Conservation (phyloP, 2,329 filamentous ascomycete species). For the Sporothrix humicola region DNA sequence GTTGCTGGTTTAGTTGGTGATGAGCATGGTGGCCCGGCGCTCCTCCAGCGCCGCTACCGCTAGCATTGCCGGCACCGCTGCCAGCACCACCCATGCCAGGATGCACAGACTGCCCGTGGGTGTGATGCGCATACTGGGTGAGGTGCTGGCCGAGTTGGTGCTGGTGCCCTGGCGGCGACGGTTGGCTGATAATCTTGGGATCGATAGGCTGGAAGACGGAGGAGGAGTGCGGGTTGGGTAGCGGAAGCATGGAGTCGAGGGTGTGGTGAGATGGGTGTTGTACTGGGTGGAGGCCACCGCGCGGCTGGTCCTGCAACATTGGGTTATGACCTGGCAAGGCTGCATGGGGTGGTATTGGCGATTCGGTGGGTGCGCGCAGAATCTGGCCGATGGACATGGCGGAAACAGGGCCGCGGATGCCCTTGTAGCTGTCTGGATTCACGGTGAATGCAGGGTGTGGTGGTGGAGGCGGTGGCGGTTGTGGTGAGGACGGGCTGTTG, state of each 20-base stretch:
- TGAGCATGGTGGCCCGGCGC: constrained; percentile 19
- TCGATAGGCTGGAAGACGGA: constrained; percentile 59
- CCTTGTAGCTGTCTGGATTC: constrained; percentile 51
- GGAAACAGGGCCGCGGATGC: constrained; percentile 53
- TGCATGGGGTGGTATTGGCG: constrained; percentile 41
- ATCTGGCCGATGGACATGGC: constrained; percentile 46
- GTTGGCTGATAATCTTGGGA: constrained; percentile 62
- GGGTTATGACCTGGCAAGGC: constrained; percentile 41
- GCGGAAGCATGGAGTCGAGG: constrained; percentile 36
- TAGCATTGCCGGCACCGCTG: not conserved
- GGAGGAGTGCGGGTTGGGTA: constrained; percentile 40
- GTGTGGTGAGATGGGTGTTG: constrained; percentile 46
- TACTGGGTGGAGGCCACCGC: constrained; percentile 44
- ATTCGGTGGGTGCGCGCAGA: constrained; percentile 41
- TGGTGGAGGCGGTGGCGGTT: constrained; percentile 37
- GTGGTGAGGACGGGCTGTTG: constrained; percentile 52
- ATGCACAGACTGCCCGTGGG: constrained; percentile 12
- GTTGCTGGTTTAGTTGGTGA: constrained; percentile 26
- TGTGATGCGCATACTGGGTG: constrained; percentile 26
- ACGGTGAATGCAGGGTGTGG: constrained; percentile 42
- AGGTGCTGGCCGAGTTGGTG: constrained; percentile 39
- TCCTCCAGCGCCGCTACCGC: not conserved
- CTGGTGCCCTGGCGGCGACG: constrained; percentile 41
- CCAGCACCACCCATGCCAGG: not conserved
- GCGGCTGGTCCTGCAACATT: constrained; percentile 44